Base-by-base conservation (phyloP, 371 early-diverging fungal genomes). In the Mucor piriformis region DNA sequence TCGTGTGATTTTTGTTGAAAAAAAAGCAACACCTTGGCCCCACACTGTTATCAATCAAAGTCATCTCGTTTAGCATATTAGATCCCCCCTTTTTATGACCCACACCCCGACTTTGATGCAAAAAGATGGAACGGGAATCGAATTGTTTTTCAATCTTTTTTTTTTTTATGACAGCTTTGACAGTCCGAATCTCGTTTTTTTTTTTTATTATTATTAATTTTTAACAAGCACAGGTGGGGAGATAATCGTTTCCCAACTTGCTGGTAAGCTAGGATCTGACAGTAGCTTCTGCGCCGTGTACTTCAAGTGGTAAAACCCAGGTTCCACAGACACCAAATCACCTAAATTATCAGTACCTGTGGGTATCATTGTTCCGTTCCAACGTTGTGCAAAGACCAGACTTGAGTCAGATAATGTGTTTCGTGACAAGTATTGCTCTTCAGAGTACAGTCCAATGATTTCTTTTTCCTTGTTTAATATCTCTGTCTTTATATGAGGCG, bases 331-430 rank as follows among this genome's bases (percentile, higher is more conserved):
- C 3, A 50, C 40, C 0, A 46, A 15, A 0, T 58, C 50, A 7
- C 21, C 59, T 5, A 62, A 15, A 34, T 11, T 40, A 1, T 57
- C 56, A 3, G 20, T 52, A 15, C 55, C 59, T 4, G 42, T 42
- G 15, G 58, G 63, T 33, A 67, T 50, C 24, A 62, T 38, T 1
- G 67, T 58, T 6, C 58, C 67, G 24, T 67, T 67, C 67, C 67
- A 67, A 15, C 55, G 37, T 18, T 58, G 47, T 1, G 54, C 43
- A 32, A 62, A 61, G 6, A 67, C 16, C 13, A 48, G 62, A 13
- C 53, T 25, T 0, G 6, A 6, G 12, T 48, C 49, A 10, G 21
- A 21, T 32, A 58, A 12, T 6, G 67, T 67, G 20, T 67, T 67
- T 11, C 67, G 49, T 2, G 63, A 24, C 24, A 67, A n/a, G 21